Evolutionary conservation across 2,329 filamentous ascomycete genomes (phyloP), one percentile per base, ranked within the genome.

Genomic region (Fusarium redolens): DNA sequence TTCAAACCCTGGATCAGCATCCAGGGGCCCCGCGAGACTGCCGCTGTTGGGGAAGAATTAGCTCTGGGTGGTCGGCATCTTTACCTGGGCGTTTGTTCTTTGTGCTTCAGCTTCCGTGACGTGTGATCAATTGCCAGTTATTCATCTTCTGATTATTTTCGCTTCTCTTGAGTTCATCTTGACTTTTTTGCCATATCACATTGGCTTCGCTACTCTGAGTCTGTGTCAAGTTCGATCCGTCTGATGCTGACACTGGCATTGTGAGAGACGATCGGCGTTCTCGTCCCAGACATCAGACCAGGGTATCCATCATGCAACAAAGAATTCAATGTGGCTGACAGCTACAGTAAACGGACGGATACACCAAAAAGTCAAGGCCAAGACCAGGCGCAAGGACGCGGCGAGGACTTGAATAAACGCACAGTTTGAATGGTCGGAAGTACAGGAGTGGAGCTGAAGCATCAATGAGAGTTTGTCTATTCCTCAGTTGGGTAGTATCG

Each of bases 351-450:
- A 62, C 35, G 64, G 60, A 61, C 40, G 51, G 45, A 71, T 47
- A 71, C 45, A 52, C 44, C 40, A 62, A 41, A 56, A 22, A 64
- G 54, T 61, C 50, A 65, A 44, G 54, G 17, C 65, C 73, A 74
- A 71, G 74, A 74, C 66, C 75, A 73, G 75, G 75, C 74, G 73
- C 75, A 77, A 75, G 68, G 56, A 76, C 63, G 76, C 75, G 75
- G 73, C 75, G 75, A 77, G 64, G 38, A 41, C 25, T 25, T 68
- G 52, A 75, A 44, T 20, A 56, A 66, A 65, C 57, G 54, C 52
- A 59, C 67, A 60, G 51, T 30, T 57, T 71, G 67, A 55, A 73
- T 66, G 60, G 56, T 62, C 41, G 68, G 41, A 61, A 57, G 58
- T 67, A 55, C 61, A 54, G 43, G 35, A 71, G 71, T 73, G 71